A percentile compares a stretch with the other conserved stretches of the same genome.
phyloP scores from a whole-genome alignment of 176 grass and related monocot genomes.

The Carex kokanica region DNA sequence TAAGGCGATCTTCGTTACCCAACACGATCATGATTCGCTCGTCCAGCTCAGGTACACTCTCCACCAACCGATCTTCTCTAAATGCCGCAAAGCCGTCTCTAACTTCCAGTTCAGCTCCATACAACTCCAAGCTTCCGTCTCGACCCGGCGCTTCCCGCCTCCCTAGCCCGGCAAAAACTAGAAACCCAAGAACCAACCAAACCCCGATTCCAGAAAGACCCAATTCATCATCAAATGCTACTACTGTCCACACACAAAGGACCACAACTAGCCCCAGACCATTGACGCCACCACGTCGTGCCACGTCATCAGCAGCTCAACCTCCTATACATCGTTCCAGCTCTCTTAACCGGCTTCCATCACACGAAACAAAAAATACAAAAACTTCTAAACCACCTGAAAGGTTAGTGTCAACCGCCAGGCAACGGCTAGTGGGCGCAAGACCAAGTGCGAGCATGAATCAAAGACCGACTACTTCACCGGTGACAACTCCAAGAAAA shows the following conservation, averaged over 20 bases:
- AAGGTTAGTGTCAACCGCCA: neutral
- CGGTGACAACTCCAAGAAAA: constrained; percentile 16
- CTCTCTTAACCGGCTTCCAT: constrained; percentile 23
- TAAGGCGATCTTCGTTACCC: neutral
- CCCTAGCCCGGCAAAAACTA: constrained; percentile 2
- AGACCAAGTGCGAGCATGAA: constrained; percentile 14
- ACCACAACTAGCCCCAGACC: constrained; percentile 8
- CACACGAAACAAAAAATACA: neutral
- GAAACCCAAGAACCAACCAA: constrained; percentile 7
- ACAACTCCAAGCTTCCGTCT: neutral
- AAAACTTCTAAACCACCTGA: constrained; percentile 7
- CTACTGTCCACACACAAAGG: neutral
- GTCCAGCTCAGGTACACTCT: neutral
- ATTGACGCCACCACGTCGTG: constrained; percentile 5
- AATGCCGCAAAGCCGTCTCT: neutral
- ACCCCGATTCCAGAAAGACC: neutral
- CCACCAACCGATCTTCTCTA: neutral
- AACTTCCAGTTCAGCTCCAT: neutral
- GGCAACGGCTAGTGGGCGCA: neutral
- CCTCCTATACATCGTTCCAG: constrained; percentile 6
- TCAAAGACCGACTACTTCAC: constrained; percentile 25
- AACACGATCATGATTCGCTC: neutral
- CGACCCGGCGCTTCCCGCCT: neutral
- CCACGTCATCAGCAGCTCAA: neutral
- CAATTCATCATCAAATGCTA: constrained; percentile 8